These are phyloP conservation scores for Metarhizium rileyi DNA, from an alignment of 2,329 filamentous ascomycete genomes.

Conservation along the genomic window DNA sequence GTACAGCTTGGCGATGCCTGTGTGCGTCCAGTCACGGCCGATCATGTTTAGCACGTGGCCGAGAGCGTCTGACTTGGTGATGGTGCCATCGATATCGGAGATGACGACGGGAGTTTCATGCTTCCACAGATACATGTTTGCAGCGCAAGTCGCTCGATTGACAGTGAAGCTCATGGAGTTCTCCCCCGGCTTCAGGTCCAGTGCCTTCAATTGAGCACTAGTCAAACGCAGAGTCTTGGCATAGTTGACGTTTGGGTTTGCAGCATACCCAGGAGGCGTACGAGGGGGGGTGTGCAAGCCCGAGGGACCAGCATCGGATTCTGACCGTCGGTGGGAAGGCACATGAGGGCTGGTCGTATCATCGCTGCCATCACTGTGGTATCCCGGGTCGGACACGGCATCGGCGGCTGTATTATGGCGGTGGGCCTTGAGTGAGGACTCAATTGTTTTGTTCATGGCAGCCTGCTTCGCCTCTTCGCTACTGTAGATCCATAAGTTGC, in stretches of 20 bases:
- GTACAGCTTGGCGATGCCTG: constrained; percentile 93
- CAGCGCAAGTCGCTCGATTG: constrained; percentile 84
- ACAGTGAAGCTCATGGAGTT: constrained; percentile 96
- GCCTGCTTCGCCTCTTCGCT: constrained; percentile 93
- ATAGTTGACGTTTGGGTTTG: constrained; percentile 75
- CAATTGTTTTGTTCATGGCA: constrained; percentile 58
- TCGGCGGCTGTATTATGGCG: constrained; percentile 55
- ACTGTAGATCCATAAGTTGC: constrained; percentile 99
- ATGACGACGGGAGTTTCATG: constrained; percentile 91
- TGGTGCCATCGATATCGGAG: constrained; percentile 96
- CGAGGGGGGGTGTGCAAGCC: constrained; percentile 55
- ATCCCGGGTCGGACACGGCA: constrained; percentile 83
- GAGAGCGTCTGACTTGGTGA: constrained; percentile 92
- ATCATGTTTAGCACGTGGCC: constrained; percentile 96
- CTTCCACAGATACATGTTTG: constrained; percentile 89
- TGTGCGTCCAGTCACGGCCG: constrained; percentile 94
- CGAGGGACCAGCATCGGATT: constrained; percentile 52
- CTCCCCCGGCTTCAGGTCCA: constrained; percentile 73
- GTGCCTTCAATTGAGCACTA: constrained; percentile 83
- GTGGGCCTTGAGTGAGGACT: constrained; percentile 36
- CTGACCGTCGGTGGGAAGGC: constrained; percentile 49
- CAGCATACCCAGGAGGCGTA: constrained; percentile 53
- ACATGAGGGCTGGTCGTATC: constrained; percentile 36
- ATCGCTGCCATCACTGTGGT: constrained; percentile 80
- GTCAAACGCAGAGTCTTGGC: constrained; percentile 94